Evolutionary conservation across 2,329 filamentous ascomycete species (phyloP).

Genomic region (Pseudocercospora macadamiae): DNA sequence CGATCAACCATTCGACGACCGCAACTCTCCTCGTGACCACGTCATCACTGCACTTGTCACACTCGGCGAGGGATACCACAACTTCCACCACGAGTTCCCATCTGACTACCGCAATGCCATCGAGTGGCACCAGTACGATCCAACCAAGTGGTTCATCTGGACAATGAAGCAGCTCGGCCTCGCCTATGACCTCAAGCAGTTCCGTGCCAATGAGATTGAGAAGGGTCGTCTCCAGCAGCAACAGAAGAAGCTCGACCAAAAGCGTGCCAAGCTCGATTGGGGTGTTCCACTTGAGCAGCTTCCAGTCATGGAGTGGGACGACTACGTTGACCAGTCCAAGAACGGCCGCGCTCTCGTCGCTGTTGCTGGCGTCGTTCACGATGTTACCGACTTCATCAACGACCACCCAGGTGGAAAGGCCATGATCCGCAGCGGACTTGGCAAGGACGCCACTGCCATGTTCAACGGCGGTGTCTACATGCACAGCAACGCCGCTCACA

Average conservation of each 20-base stretch:
- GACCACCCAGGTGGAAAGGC: slow-evolving; percentile 90
- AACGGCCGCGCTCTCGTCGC: slow-evolving; percentile 76
- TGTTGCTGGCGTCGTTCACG: slow-evolving; percentile 83
- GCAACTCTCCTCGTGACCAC: slow-evolving; percentile 87
- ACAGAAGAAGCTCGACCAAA: slow-evolving; percentile 91
- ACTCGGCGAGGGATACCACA: slow-evolving; percentile 88
- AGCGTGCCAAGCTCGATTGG: slow-evolving; percentile 81
- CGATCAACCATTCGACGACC: slow-evolving; percentile 90
- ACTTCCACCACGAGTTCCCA: slow-evolving; percentile 94
- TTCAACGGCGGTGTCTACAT: slow-evolving; percentile 92
- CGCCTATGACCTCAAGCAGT: slow-evolving; percentile 86
- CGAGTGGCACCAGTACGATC: slow-evolving; percentile 88
- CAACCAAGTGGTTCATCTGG: slow-evolving; percentile 89
- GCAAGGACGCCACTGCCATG: slow-evolving; percentile 86
- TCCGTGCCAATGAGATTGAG: slow-evolving; percentile 89
- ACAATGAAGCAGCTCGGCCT: slow-evolving; percentile 81
- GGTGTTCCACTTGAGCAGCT: slow-evolving; percentile 82
- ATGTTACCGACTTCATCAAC: slow-evolving; percentile 81
- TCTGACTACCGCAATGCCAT: slow-evolving; percentile 92
- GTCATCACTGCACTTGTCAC: slow-evolving; percentile 83
- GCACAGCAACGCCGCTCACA: slow-evolving; percentile 88
- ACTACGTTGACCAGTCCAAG: slow-evolving; percentile 77
- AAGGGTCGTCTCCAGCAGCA: slow-evolving; percentile 86
- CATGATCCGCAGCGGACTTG: slow-evolving; percentile 78
- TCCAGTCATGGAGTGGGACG: slow-evolving; percentile 83